Evolutionary conservation across 257 asterid genomes (phyloP).

Genomic region (Solanum tacnaense): DNA sequence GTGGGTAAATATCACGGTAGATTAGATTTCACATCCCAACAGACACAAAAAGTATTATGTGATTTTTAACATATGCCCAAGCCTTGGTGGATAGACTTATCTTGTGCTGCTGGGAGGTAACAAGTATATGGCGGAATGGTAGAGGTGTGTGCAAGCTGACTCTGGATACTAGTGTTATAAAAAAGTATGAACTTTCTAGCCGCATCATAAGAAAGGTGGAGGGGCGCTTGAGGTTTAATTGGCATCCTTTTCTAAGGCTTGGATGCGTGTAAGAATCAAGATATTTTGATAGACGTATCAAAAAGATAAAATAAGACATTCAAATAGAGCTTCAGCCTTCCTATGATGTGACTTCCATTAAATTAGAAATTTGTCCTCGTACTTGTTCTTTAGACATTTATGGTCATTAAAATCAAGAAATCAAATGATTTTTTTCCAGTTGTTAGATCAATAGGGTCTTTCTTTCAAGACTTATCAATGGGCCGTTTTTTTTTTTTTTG

Average conservation of each 20-base stretch:
- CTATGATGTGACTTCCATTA: not conserved
- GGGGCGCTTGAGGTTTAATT: not conserved
- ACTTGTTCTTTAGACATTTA: not conserved
- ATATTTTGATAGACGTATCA: not conserved
- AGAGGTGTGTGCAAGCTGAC: not conserved
- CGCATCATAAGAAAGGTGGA: not conserved
- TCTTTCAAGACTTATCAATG: not conserved
- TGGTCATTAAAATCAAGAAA: not conserved
- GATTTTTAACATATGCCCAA: not conserved
- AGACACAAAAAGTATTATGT: not conserved
- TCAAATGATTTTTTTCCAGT: not conserved
- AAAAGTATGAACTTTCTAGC: not conserved
- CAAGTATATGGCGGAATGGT: not conserved
- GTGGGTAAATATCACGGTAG: not conserved
- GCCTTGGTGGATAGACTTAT: not conserved
- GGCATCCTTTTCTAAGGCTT: not conserved
- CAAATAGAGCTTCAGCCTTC: not conserved
- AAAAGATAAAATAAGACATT: not conserved
- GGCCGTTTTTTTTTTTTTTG: fast-evolving
- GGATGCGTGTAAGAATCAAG: not conserved
- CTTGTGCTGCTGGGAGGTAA: not conserved
- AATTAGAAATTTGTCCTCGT: not conserved
- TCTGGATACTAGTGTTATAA: not conserved
- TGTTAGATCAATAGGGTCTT: not conserved
- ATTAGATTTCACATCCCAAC: not conserved